These are phyloP conservation scores for Eimeria sp. DNA, from an alignment of 169 alveolate genomes.

Conservation along the genomic window DNA sequence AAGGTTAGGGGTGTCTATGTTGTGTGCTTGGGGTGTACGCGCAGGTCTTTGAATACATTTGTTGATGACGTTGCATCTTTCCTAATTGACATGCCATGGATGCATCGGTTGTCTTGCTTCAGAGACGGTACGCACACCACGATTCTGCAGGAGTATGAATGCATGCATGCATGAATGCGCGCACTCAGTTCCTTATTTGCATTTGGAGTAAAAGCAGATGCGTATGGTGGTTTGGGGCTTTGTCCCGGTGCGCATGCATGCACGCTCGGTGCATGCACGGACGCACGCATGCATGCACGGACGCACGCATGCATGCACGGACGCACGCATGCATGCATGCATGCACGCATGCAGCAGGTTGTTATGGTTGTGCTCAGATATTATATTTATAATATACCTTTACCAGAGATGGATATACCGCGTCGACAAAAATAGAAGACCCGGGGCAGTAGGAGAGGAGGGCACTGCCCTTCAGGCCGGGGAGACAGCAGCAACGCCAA, in stretches of 20 bases:
- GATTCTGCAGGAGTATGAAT: neutral
- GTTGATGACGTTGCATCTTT: constrained; percentile 99
- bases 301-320: neutral
- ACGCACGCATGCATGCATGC: neutral
- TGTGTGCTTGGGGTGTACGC: neutral
- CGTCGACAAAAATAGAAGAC: constrained; percentile 79
- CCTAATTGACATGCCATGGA: constrained; percentile 98
- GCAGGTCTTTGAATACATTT: constrained; percentile 97
- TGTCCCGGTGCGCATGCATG: neutral
- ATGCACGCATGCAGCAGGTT: neutral
- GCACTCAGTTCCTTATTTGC: too few relatives aligned
- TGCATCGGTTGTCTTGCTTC: constrained; percentile 95
- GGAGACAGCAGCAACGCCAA: neutral
- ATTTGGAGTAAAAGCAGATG: too few relatives aligned
- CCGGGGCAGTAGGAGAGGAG: constrained; percentile 24
- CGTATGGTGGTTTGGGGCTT: neutral
- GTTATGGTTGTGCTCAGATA: constrained; percentile 83
- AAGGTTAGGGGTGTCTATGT: neutral
- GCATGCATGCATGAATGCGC: too few relatives aligned
- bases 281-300: neutral
- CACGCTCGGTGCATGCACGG: too few relatives aligned
- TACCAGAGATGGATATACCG: constrained; percentile 95
- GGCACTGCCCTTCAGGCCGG: constrained; percentile 1
- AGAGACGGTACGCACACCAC: constrained; percentile 91
- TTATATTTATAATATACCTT: constrained; percentile 95